These are phyloP conservation scores for Epichloe hybrida DNA, from an alignment of 2,329 filamentous ascomycete species.

Conservation along the genomic window DNA sequence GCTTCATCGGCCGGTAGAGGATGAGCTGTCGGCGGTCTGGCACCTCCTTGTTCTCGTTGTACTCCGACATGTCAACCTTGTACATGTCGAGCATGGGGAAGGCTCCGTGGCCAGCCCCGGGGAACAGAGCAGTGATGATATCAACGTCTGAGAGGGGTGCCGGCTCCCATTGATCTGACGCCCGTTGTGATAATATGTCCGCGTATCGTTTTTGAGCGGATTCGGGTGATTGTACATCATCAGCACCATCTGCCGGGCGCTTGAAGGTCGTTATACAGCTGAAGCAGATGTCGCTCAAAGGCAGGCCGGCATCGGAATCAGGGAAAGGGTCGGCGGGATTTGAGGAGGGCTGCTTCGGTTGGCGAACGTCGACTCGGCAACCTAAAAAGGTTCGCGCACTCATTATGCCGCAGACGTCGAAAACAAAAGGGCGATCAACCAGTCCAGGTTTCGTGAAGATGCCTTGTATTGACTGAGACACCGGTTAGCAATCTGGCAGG, in stretches of 20 bases:
- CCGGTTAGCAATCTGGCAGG: background rate
- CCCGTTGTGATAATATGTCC: constrained; percentile 23
- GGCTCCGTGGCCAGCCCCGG: constrained; percentile 23
- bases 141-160: constrained; percentile 34
- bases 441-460: constrained; percentile 37
- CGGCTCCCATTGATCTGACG: constrained; percentile 29
- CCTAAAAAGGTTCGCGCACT: constrained; percentile 36
- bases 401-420: constrained; percentile 31
- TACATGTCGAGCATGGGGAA: constrained; percentile 40
- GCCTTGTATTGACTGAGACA: constrained; percentile 37
- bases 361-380: constrained; percentile 33
- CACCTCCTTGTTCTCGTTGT: constrained; percentile 28
- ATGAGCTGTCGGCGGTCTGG: constrained; percentile 35
- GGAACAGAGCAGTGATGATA: constrained; percentile 21
- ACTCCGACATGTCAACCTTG: constrained; percentile 37
- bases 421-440: constrained; percentile 38
- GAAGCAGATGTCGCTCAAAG: constrained; percentile 32
- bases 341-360: constrained; percentile 28
- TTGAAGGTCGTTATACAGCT: constrained; percentile 41
- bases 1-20: constrained; percentile 33
- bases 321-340: constrained; percentile 24
- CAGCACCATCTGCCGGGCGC: constrained; percentile 21
- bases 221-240: constrained; percentile 23
- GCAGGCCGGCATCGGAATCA: constrained; percentile 22
- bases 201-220: constrained; percentile 30